phyloP scores from a whole-genome alignment of 2,329 filamentous ascomycete genomes.

The Nothophoma quercina region DNA sequence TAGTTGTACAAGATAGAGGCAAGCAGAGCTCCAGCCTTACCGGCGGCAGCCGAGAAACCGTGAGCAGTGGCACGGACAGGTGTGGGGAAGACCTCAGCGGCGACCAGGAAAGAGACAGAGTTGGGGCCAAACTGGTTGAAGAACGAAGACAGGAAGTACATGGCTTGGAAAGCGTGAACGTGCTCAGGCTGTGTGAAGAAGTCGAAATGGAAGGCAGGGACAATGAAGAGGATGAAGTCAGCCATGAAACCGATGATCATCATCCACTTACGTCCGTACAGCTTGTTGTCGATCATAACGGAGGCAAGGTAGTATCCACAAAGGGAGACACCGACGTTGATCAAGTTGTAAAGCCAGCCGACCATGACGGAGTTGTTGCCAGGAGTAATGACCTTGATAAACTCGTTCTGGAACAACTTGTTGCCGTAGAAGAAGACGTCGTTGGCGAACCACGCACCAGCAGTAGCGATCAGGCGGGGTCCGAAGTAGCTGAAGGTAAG shows the following conservation, averaged over 20 bases:
- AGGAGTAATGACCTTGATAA: conserved; percentile 82
- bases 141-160: conserved; percentile 98
- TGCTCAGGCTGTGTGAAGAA: conserved; percentile 78
- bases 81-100: conserved; percentile 95
- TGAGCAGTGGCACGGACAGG: conserved; percentile 92
- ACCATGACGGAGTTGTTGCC: conserved; percentile 77
- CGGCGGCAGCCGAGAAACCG: conserved; percentile 90
- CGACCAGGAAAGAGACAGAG: conserved; percentile 93
- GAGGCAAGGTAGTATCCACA: conserved; percentile 90
- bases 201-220: conserved; percentile 86
- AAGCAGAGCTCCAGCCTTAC: conserved; percentile 86
- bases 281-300: conserved; percentile 91
- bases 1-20: conserved; percentile 95
- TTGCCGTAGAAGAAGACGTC: conserved; percentile 99
- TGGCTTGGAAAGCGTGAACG: conserved; percentile 91
- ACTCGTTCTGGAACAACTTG: conserved; percentile 94
- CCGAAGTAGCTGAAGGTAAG: conserved; percentile 85
- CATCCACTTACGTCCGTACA: conserved; percentile 96
- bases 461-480: conserved; percentile 83
- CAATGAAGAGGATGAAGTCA: conserved; percentile 91
- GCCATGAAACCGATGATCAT: conserved; percentile 92
- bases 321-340: conserved; percentile 88
- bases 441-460: conserved; percentile 92
- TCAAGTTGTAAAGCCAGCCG: conserved; percentile 89
- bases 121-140: conserved; percentile 99